Evolutionary conservation across 2,329 filamentous ascomycete genomes (phyloP).

Genomic region (Zymoseptoria pseudotritici): DNA sequence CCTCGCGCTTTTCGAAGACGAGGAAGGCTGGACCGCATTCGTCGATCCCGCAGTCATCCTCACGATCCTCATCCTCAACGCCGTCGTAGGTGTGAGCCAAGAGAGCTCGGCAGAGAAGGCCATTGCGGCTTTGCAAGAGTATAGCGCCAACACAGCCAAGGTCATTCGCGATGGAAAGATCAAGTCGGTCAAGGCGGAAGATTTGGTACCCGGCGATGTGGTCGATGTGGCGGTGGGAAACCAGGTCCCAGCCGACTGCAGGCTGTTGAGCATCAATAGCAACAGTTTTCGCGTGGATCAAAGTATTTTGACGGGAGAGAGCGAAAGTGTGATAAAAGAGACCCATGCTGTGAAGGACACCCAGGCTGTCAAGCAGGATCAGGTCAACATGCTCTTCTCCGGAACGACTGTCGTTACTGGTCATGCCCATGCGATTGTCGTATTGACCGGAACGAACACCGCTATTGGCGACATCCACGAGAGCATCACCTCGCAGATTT

Average conservation of each 20-base stretch:
- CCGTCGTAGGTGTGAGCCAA: slow-evolving; percentile 94
- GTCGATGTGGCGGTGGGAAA: slow-evolving; percentile 83
- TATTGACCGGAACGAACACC: slow-evolving; percentile 79
- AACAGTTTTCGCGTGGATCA: slow-evolving; percentile 97
- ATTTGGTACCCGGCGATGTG: slow-evolving; percentile 90
- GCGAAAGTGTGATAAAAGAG: slow-evolving; percentile 91
- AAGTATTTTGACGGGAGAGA: slow-evolving; percentile 93
- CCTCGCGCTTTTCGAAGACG: slow-evolving; percentile 85
- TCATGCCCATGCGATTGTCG: slow-evolving; percentile 83
- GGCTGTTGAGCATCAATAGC: slow-evolving; percentile 82
- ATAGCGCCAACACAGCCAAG: slow-evolving; percentile 96
- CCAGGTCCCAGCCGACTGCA: slow-evolving; percentile 89
- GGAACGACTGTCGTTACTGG: slow-evolving; percentile 95
- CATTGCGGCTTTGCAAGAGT: slow-evolving; percentile 95
- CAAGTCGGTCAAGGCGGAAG: slow-evolving; percentile 85
- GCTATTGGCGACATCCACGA: slow-evolving; percentile 98
- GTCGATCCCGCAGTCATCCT: slow-evolving; percentile 94
- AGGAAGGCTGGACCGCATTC: slow-evolving; percentile 92
- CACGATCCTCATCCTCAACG: slow-evolving; percentile 92
- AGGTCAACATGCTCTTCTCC: slow-evolving; percentile 96
- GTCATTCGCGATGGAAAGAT: slow-evolving; percentile 78
- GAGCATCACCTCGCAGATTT: slow-evolving; percentile 96
- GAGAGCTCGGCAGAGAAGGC: slow-evolving; percentile 98
- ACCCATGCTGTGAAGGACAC: slow-evolving; percentile 60
- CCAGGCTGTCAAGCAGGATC: slow-evolving; percentile 92